Base-by-base conservation (phyloP, 2,329 filamentous ascomycete species). In the Fusarium oxysporum region DNA sequence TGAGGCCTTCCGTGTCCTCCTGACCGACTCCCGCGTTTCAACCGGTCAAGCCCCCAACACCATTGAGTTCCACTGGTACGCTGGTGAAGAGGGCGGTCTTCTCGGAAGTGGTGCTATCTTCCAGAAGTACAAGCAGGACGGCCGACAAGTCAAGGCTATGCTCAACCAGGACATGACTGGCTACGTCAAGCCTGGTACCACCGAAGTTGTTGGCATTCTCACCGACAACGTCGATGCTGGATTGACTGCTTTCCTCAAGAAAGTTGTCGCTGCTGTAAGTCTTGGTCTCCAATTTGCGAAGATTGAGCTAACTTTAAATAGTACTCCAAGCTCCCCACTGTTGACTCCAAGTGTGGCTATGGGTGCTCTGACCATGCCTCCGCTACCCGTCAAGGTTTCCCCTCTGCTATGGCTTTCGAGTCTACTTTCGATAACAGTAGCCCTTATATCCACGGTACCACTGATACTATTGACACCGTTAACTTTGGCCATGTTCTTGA, bases 51-150 rank as follows among this genome's bases (percentile, higher is more conserved):
- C 83, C 89, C 65, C 90, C 69, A 95, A 96, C 80, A 94, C 92
- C 0, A 82, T 96, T 65, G 93, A 96, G 82, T 96, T 96, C 81
- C 93, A 96, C 80, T 96, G 93, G 93, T 96, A 95, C 81, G 92
- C 91, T 7, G 93, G 92, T 2, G 93, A 96, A 77, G 93, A 96
- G 79, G 92, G 91, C 13, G 93, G 93, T 19, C 85, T 96, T 45
- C 87, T 96, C 2, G 93, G 93, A 51, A 93, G 90, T 64, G 92
- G 93, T 35, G 82, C 81, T 37, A 81, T 85, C 59, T 85, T 84
- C 70, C 76, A 81, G 30, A 71, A 78, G 45, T 85, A 85, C 66
- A 71, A 78, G 47, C 73, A 75, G 1, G 69, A 75, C 6, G 77
- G 78, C 7, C 76, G 76, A 3, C 78, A 82, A 28, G 80, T 85